Percentiles rank a stretch among this genome's conserved stretches.
Conservation (phyloP, 352 stramenopile genomes). For the Globisporangium okanoganense region DNA sequence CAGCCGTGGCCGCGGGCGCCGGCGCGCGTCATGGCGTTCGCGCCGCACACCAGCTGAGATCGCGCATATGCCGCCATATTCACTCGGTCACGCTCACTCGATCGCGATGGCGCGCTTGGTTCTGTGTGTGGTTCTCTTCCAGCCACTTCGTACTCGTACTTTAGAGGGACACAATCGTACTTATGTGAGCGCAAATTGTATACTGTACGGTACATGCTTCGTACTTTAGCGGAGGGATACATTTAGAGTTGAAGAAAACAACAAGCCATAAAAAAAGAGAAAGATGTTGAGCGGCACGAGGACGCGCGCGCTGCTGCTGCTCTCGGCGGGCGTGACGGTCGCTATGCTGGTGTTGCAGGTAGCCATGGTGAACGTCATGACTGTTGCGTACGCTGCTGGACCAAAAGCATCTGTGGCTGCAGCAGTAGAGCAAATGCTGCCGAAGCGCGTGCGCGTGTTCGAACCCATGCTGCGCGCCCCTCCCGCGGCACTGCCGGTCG, state of each 20-base stretch:
- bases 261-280: not conserved
- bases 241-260: constrained; percentile 25
- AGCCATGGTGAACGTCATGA: constrained; percentile 39
- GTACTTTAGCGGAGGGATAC: not conserved
- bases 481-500: constrained; percentile 44
- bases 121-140: constrained; percentile 27
- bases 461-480: constrained; percentile 13
- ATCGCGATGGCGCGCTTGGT: not conserved
- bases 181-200: not conserved
- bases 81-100: not conserved
- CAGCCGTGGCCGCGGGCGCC: constrained; percentile 75
- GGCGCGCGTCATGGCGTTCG: constrained; percentile 48
- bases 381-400: constrained; percentile 26
- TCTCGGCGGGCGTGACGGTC: constrained; percentile 30
- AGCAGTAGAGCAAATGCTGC: not conserved
- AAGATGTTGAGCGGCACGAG: constrained; percentile 13
- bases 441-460: constrained; percentile 27
- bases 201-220: not conserved
- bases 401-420: constrained; percentile 12
- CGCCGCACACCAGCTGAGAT: constrained; percentile 53
- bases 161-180: not conserved
- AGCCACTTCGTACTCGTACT: constrained; percentile 23
- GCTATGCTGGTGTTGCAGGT: constrained; percentile 50
- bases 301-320: constrained; percentile 31
- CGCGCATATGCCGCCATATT: constrained; percentile 58